Evolutionary conservation across 345 rosid species (phyloP), one percentile per base, ranked within the genome.

Genomic region (Zanthoxylum bungeanum): DNA sequence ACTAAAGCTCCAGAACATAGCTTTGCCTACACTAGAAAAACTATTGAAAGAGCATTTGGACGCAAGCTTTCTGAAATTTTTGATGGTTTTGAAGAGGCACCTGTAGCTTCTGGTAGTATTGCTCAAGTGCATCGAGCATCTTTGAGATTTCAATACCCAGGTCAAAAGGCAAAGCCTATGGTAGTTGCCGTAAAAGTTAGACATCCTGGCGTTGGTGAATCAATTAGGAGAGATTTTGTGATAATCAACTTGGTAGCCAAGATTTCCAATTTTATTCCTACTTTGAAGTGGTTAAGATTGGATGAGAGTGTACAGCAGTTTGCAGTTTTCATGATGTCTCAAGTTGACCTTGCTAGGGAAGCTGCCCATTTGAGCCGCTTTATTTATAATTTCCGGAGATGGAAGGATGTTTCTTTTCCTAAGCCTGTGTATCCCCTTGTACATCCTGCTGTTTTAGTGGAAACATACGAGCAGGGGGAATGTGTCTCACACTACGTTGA

Each of bases 261-360:
- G 81, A 42, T 84, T 22, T 93, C 96, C 5, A 88, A 70, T 7
- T 82, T 81, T 64, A 63, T 93, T 61, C 98, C 99, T 44, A 76
- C 98, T 70, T 76, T 96, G 73, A 91, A 86, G 37, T 93, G 99
- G 99, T 81, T 96, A 83, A 87, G 99, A 79, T 78, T 96, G 78
- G 98, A 93, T 72, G 99, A 96, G 79, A 89, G 98, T 72, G 96
- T 91, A 33, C 97, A 88, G 75, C 99, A 96, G 80, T 96, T 96
- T 76, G 89, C 91, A 21, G 92, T 88, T 66, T 96, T 88, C 80
- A 93, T 93, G 98, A 83, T 96, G 94, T 93, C 98, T 79, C 99
- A 96, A 80, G 98, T 93, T 68, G 99, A 96, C 80, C 99, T 96
- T 73, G 97, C 99, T 9, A 89, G 99, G 77, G 99, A 96, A 85